Evolutionary conservation across 2,329 filamentous ascomycete species (phyloP).

Genomic region (Microdochium nivale): DNA sequence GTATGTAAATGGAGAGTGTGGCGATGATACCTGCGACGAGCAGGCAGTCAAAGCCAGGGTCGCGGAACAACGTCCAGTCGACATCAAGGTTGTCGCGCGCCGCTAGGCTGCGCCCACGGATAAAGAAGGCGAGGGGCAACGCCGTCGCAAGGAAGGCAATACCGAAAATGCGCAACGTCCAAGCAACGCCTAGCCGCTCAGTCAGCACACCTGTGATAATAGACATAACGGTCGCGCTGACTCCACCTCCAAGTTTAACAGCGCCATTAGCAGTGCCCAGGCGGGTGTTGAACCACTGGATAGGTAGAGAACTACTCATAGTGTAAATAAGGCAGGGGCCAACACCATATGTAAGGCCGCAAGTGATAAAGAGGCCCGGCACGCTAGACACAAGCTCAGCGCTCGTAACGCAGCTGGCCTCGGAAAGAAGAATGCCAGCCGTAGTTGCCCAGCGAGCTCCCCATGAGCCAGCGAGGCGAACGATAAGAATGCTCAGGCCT

Average conservation of each 20-base stretch:
- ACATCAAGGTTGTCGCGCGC: background rate
- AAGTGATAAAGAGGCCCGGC: background rate
- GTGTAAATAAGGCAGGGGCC: conserved; percentile 7
- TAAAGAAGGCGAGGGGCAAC: conserved; percentile 3
- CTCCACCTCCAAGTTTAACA: conserved; percentile 7
- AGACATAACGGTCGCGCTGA: conserved; percentile 8
- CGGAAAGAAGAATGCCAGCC: background rate
- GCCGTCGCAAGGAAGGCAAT: conserved; percentile 4
- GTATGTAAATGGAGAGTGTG: background rate
- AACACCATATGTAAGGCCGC: conserved; percentile 5
- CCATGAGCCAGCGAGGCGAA: background rate
- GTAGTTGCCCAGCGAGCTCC: background rate
- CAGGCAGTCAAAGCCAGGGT: background rate
- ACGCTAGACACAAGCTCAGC: background rate
- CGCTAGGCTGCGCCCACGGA: conserved; percentile 5
- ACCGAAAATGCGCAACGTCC: conserved; percentile 7
- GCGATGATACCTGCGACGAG: background rate
- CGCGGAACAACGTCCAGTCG: background rate
- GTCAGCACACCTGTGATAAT: conserved; percentile 4
- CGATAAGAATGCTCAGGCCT: conserved; percentile 8
- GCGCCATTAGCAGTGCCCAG: no score
- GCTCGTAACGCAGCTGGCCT: background rate
- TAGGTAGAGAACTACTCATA: conserved; percentile 5
- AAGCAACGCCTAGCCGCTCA: conserved; percentile 5
- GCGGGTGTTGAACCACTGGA: conserved; percentile 8